phyloP scores from a whole-genome alignment of 345 rosid genomes.

The Pelargonium nanum region DNA sequence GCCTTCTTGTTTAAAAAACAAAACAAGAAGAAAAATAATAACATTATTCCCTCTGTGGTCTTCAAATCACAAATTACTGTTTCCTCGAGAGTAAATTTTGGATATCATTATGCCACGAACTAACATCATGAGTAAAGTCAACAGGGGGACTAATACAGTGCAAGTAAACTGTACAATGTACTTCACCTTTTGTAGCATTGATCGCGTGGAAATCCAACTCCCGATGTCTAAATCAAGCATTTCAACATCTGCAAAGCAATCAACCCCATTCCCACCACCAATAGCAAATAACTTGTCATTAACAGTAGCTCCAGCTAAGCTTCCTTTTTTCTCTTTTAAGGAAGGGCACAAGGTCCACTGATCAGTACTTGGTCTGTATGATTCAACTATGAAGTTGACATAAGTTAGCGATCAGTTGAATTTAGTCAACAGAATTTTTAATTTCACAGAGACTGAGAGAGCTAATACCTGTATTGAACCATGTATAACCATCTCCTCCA shows the following conservation, averaged over 20 bases:
- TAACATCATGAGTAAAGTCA: background rate
- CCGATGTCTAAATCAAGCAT: conserved; percentile 70
- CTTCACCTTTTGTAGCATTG: conserved; percentile 59
- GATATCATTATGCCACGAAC: background rate
- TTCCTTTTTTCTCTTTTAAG: conserved; percentile 38
- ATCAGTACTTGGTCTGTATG: conserved; percentile 41
- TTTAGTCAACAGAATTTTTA: background rate
- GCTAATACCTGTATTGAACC: conserved; percentile 55
- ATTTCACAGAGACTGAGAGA: conserved; percentile 5
- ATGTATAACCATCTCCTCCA: conserved; percentile 44
- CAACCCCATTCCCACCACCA: conserved; percentile 57
- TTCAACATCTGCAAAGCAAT: conserved; percentile 59
- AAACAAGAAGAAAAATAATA: background rate
- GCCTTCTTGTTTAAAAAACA: background rate
- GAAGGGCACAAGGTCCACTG: conserved; percentile 51
- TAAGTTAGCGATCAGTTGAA: conserved; percentile 8
- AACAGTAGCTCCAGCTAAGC: conserved; percentile 52
- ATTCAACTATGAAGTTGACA: conserved; percentile 41
- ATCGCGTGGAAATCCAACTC: conserved; percentile 48
- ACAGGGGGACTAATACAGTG: background rate
- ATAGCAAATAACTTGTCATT: conserved; percentile 48
- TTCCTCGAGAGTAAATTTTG: background rate
- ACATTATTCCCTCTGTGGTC: background rate
- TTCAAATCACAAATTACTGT: background rate
- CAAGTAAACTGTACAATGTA: background rate